A percentile compares a stretch with the other conserved stretches of the same genome.
Conservation (phyloP, 2,329 filamentous ascomycete species). For the Verticillium dahliae region DNA sequence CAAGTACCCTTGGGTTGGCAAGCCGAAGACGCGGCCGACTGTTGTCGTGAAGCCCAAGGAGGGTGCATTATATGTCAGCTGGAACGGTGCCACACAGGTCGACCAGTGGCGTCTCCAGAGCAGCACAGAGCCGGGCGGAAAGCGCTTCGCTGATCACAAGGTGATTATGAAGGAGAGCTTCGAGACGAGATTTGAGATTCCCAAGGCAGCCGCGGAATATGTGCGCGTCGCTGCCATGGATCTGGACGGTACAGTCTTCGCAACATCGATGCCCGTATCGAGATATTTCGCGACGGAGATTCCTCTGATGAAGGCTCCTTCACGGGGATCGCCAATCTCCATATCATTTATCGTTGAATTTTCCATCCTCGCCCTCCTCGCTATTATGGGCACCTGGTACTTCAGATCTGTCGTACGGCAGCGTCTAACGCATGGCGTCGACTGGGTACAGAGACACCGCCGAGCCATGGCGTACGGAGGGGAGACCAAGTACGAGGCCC, state of each 20-base stretch:
- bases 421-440: neutral
- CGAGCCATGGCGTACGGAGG: neutral
- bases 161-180: conserved; percentile 12
- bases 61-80: conserved; percentile 27
- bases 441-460: neutral
- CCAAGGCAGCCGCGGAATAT: conserved; percentile 9
- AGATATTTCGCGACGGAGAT: neutral
- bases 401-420: neutral
- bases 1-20: conserved; percentile 46
- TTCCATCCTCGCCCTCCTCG: neutral
- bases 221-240: conserved; percentile 15
- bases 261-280: neutral
- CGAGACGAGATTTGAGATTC: conserved; percentile 14
- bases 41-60: neutral
- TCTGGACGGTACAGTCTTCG: neutral
- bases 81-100: conserved; percentile 26
- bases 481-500: neutral
- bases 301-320: neutral
- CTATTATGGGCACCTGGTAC: neutral
- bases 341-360: neutral
- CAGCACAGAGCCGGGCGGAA: conserved; percentile 9
- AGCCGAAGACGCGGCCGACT: conserved; percentile 21
- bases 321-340: neutral
- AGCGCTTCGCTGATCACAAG: conserved; percentile 5
- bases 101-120: conserved; percentile 31